Evolutionary conservation across 345 rosid genomes (phyloP).

Genomic region (Gossypium arboreum): DNA sequence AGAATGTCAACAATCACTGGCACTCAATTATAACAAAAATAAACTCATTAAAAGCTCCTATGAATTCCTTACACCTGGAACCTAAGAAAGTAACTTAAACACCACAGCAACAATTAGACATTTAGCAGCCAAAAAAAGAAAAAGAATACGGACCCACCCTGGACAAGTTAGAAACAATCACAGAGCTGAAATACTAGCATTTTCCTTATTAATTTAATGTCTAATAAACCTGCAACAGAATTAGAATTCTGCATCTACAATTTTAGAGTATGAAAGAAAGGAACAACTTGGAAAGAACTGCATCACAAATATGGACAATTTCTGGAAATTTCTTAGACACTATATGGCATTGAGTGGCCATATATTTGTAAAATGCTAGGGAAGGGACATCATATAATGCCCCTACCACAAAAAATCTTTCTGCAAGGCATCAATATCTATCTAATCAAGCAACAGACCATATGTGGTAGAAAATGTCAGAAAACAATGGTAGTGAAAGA

Average conservation of each 20-base stretch:
- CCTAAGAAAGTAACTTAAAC: neutral
- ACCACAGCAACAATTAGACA: neutral
- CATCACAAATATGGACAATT: neutral
- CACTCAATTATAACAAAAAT: slow-evolving; percentile 9
- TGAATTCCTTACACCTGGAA: neutral
- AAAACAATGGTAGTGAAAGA: neutral
- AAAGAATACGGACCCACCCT: neutral
- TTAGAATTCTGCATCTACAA: neutral
- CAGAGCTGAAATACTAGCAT: neutral
- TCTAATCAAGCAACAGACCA: slow-evolving; percentile 2
- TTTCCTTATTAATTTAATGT: neutral
- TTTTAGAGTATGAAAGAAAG: neutral
- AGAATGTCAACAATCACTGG: slow-evolving; percentile 27
- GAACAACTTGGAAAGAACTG: neutral
- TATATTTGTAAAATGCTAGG: neutral
- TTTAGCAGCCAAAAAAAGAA: neutral
- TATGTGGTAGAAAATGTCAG: neutral
- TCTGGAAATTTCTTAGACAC: neutral
- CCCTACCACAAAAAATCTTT: neutral
- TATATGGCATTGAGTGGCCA: neutral
- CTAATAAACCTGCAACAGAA: neutral
- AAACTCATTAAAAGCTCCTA: neutral
- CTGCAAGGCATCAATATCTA: neutral
- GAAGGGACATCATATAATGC: neutral
- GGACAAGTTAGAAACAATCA: neutral